phyloP scores from a whole-genome alignment of 1,284 basidiomycete species.

The Wallemia mellicola region DNA sequence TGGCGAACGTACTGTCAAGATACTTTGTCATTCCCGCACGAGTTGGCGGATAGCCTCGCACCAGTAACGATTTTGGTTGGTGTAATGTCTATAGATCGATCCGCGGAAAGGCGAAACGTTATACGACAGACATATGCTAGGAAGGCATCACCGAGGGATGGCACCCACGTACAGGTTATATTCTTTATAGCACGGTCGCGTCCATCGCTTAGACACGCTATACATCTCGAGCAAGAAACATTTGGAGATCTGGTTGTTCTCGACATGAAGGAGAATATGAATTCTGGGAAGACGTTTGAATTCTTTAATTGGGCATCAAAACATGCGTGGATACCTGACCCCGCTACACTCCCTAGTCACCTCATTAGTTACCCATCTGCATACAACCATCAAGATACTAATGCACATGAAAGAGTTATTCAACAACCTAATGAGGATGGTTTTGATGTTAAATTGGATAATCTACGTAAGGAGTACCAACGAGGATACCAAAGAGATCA shows the following conservation, averaged over 20 bases:
- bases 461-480: no score
- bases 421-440: not conserved
- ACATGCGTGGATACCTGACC: slow-evolving; percentile 67
- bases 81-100: slow-evolving; percentile 66
- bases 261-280: slow-evolving; percentile 70
- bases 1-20: slow-evolving; percentile 17
- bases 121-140: slow-evolving; percentile 69
- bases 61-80: slow-evolving; percentile 73
- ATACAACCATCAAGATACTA: slow-evolving; percentile 7
- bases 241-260: slow-evolving; percentile 71
- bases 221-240: slow-evolving; percentile 71
- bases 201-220: slow-evolving; percentile 41
- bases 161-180: slow-evolving; percentile 50
- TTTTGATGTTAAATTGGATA: slow-evolving; percentile 3
- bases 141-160: slow-evolving; percentile 44
- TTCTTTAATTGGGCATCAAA: slow-evolving; percentile 70
- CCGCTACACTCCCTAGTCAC: slow-evolving; percentile 8
- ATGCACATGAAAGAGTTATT: slow-evolving; percentile 2
- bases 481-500: no score
- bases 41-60: slow-evolving; percentile 29
- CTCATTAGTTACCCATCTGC: not conserved
- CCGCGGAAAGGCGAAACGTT: slow-evolving; percentile 56
- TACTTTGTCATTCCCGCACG: slow-evolving; percentile 17
- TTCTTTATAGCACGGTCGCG: slow-evolving; percentile 72
- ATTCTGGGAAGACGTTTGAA: slow-evolving; percentile 52